Evolutionary conservation across 306 rosid genomes (phyloP).

Genomic region (Vicia sativa): DNA sequence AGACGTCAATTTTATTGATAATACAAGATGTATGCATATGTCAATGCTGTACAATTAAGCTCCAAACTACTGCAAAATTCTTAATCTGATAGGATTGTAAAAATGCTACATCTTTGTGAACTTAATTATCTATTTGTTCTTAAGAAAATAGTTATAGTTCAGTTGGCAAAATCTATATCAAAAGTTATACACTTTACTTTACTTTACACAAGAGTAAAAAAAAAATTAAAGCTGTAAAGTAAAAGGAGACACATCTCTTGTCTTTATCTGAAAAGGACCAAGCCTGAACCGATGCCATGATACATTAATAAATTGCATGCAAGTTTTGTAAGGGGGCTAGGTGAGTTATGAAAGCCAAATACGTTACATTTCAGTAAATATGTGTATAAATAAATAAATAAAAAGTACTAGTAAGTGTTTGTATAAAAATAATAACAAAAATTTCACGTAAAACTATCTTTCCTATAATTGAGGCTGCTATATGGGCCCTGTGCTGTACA

Average conservation of each 20-base stretch:
- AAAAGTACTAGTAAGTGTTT: too few species aligned
- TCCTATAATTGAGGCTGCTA: slow-evolving; percentile 1
- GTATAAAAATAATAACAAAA: not conserved
- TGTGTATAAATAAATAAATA: too few species aligned
- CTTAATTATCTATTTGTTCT: too few species aligned
- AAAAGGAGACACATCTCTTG: slow-evolving; percentile 31
- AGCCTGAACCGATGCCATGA: slow-evolving; percentile 33
- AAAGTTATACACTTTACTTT: slow-evolving; percentile 18
- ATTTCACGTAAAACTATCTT: not conserved
- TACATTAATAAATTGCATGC: slow-evolving; percentile 28
- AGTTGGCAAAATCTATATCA: not conserved
- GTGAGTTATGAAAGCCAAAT: not conserved
- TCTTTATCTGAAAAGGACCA: slow-evolving; percentile 36
- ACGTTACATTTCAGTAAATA: not conserved
- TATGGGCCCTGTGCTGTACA: not conserved
- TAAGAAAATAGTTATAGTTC: too few species aligned
- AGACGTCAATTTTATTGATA: too few species aligned
- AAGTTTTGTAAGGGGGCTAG: not conserved
- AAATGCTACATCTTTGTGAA: too few species aligned
- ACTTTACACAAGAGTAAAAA: not conserved
- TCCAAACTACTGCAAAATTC: too few species aligned
- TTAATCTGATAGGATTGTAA: too few species aligned
- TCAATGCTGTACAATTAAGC: too few species aligned
- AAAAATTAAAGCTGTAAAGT: slow-evolving; percentile 21
- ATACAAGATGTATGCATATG: too few species aligned